A percentile compares a stretch with the other conserved stretches of the same genome.
These are phyloP conservation scores for Nicotiana benthamiana DNA, from an alignment of 257 asterid species.

Conservation along the genomic window DNA sequence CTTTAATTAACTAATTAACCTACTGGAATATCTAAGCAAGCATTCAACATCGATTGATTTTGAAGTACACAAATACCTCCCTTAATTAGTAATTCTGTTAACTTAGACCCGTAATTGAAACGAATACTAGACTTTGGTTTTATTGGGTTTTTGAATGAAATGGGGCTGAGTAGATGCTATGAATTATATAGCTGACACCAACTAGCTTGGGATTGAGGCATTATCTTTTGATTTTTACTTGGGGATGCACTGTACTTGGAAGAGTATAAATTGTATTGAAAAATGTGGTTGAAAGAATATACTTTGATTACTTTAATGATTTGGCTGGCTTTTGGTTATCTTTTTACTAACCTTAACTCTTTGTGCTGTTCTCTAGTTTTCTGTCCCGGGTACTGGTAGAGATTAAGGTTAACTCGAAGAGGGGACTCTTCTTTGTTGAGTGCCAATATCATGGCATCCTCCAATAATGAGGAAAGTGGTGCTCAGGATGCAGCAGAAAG, in stretches of 20 bases:
- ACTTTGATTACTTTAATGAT: neutral
- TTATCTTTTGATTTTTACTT: neutral
- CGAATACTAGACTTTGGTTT: neutral
- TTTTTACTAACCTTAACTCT: neutral
- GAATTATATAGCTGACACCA: too few species aligned
- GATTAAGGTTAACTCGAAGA: neutral
- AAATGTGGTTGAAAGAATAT: neutral
- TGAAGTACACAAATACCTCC: neutral
- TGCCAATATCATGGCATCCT: conserved; percentile 16
- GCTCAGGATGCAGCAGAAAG: conserved; percentile 73
- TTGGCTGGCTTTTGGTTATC: neutral
- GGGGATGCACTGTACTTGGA: neutral
- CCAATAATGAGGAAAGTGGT: conserved; percentile 60
- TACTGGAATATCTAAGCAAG: neutral
- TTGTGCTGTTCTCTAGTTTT: neutral
- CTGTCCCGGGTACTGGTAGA: neutral
- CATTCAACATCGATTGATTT: neutral
- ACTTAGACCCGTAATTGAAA: neutral
- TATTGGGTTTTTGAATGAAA: neutral
- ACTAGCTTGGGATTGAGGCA: neutral
- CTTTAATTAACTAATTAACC: neutral
- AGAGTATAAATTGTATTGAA: neutral
- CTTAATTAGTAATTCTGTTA: neutral
- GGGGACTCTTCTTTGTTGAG: neutral
- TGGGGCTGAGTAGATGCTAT: neutral